Percentiles rank a stretch among this genome's conserved stretches.
Conservation (phyloP, 1,139 yeast genomes). For the Suhomyces atakaporum region DNA sequence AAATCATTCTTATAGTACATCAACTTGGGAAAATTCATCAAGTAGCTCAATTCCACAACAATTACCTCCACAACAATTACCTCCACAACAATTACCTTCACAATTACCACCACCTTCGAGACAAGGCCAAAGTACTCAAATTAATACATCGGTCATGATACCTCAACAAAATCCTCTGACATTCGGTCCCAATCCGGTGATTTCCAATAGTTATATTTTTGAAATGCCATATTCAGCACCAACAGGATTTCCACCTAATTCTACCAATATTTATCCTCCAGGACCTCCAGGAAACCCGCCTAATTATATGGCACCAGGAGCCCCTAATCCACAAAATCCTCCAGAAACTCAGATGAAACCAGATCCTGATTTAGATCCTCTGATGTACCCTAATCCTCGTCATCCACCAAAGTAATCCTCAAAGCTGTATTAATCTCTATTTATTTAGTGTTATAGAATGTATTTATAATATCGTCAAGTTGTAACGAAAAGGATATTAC, state of each 20-base stretch:
- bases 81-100: background rate
- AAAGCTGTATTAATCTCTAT: background rate
- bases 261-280: constrained; percentile 5
- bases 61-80: background rate
- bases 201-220: constrained; percentile 9
- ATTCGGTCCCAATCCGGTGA: constrained; percentile 8
- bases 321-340: background rate
- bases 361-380: background rate
- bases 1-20: constrained; percentile 3
- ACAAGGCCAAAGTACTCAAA: background rate
- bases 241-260: constrained; percentile 2
- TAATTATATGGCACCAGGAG: background rate
- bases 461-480: background rate
- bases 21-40: constrained; percentile 3
- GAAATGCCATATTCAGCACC: constrained; percentile 8
- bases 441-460: background rate
- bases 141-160: constrained; percentile 3
- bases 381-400: background rate
- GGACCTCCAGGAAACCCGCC: background rate
- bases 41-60: background rate
- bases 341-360: background rate
- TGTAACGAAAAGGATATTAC: too few species aligned
- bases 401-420: background rate
- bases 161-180: constrained; percentile 2
- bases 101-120: too few species aligned